Conservation (phyloP, 108 stramenopile species). For the Cylindrotheca fusiformis region DNA sequence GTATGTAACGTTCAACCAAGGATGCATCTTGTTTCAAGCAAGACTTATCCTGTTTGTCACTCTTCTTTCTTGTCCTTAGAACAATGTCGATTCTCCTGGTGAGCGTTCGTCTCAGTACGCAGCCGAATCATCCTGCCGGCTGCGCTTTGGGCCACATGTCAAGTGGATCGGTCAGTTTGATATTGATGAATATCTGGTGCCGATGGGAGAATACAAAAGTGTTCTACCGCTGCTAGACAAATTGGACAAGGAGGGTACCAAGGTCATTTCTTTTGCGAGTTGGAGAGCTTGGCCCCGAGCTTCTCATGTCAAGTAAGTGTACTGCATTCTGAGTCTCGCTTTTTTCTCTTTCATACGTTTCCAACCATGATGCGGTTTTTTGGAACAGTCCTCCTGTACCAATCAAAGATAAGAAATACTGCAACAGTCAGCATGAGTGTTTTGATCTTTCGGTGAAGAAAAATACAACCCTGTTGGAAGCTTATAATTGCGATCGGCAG, state of each 20-base stretch:
- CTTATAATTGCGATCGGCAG: constrained; percentile 87
- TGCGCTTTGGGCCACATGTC: constrained; percentile 80
- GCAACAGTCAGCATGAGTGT: constrained; percentile 27
- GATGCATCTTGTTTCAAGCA: too few relatives aligned
- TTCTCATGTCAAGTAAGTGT: constrained; percentile 34
- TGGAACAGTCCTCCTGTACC: constrained; percentile 6
- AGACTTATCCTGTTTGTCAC: too few relatives aligned
- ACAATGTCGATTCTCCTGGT: constrained; percentile 43
- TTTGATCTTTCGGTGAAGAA: constrained; percentile 55
- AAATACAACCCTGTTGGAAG: constrained; percentile 68
- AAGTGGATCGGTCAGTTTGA: constrained; percentile 86
- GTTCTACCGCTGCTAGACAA: constrained; percentile 39
- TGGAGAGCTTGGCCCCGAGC: constrained; percentile 62
- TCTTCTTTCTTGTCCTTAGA: constrained; percentile 4
- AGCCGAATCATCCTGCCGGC: constrained; percentile 77
- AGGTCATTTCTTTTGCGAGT: constrained; percentile 50
- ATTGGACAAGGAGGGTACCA: constrained; percentile 37
- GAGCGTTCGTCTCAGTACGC: constrained; percentile 88
- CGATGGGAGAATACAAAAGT: constrained; percentile 43
- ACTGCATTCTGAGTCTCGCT: background rate
- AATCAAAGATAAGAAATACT: constrained; percentile 21
- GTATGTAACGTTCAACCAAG: too few relatives aligned
- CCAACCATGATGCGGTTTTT: background rate
- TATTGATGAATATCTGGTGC: constrained; percentile 84
- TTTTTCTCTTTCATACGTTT: background rate